Evolutionary conservation across 2,329 filamentous ascomycete genomes (phyloP).

Genomic region (Fusarium vanettenii): DNA sequence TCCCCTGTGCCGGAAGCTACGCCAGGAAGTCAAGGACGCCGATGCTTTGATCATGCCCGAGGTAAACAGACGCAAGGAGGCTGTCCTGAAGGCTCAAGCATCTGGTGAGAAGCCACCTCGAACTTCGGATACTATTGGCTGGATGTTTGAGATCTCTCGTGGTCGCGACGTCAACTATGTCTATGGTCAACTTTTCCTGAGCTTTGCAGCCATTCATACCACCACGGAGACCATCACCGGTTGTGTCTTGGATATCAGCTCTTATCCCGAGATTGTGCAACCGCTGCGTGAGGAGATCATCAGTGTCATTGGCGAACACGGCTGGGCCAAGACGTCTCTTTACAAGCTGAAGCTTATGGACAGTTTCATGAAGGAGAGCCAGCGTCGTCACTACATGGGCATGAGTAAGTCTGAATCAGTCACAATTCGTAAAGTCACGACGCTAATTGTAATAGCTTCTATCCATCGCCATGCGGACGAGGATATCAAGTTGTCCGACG

Average conservation of each 20-base stretch:
- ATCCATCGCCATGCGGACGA: not conserved
- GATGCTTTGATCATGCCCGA: not conserved
- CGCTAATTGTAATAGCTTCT: not conserved
- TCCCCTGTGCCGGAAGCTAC: not conserved
- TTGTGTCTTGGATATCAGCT: not conserved
- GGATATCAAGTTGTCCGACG: not conserved
- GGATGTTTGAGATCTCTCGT: slow-evolving; percentile 54
- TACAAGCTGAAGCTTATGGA: not conserved
- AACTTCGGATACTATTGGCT: slow-evolving; percentile 55
- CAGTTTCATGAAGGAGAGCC: not conserved
- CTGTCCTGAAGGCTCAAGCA: not conserved
- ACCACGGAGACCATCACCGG: not conserved
- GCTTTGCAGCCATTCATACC: not conserved
- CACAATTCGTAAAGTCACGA: not conserved
- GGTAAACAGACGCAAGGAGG: not conserved
- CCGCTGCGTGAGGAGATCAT: not conserved
- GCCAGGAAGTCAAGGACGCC: not conserved
- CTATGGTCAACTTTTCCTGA: slow-evolving; percentile 66
- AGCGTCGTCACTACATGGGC: not conserved
- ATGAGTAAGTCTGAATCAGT: not conserved
- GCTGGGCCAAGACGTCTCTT: not conserved
- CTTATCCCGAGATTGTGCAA: not conserved
- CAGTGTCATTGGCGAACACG: not conserved
- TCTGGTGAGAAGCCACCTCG: not conserved
- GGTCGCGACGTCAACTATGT: slow-evolving; percentile 15